These are phyloP conservation scores for Aspergillus quadrilineatus DNA, from an alignment of 2,329 filamentous ascomycete species.

Conservation along the genomic window DNA sequence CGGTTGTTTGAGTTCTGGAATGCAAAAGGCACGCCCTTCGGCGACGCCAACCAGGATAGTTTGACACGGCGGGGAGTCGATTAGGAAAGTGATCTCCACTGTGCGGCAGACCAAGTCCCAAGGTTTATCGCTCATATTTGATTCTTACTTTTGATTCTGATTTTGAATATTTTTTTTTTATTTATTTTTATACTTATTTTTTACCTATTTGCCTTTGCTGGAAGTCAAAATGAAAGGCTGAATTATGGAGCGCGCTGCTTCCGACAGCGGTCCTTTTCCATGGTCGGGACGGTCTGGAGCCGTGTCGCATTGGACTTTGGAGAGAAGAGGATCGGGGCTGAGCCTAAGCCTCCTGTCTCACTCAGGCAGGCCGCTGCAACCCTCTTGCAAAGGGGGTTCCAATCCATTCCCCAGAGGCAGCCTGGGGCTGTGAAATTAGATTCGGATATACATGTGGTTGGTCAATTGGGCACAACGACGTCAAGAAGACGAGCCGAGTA, in stretches of 20 bases:
- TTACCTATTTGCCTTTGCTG: background rate
- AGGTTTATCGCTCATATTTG: background rate
- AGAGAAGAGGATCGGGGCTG: slow-evolving; percentile 6
- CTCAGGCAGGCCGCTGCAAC: background rate
- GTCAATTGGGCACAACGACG: slow-evolving; percentile 8
- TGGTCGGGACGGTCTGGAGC: background rate
- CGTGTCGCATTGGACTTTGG: background rate
- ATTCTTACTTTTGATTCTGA: no score
- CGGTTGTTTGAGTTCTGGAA: slow-evolving; percentile 9
- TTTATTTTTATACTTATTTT: background rate
- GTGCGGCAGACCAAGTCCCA: background rate
- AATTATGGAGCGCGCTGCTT: background rate
- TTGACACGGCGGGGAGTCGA: slow-evolving; percentile 12
- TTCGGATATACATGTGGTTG: slow-evolving; percentile 9
- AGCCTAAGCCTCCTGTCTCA: slow-evolving; percentile 10
- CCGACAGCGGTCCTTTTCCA: background rate
- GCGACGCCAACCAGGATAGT: slow-evolving; percentile 10
- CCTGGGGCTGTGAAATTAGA: slow-evolving; percentile 12
- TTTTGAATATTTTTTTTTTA: background rate
- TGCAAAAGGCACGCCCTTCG: slow-evolving; percentile 15
- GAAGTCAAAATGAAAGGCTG: background rate
- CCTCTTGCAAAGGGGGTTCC: background rate
- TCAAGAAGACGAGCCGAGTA: slow-evolving; percentile 9
- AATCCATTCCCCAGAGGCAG: slow-evolving; percentile 8
- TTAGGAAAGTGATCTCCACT: slow-evolving; percentile 15